These are phyloP conservation scores for Aspergillus ochraceoroseus DNA, from an alignment of 2,329 filamentous ascomycete genomes.

Conservation along the genomic window DNA sequence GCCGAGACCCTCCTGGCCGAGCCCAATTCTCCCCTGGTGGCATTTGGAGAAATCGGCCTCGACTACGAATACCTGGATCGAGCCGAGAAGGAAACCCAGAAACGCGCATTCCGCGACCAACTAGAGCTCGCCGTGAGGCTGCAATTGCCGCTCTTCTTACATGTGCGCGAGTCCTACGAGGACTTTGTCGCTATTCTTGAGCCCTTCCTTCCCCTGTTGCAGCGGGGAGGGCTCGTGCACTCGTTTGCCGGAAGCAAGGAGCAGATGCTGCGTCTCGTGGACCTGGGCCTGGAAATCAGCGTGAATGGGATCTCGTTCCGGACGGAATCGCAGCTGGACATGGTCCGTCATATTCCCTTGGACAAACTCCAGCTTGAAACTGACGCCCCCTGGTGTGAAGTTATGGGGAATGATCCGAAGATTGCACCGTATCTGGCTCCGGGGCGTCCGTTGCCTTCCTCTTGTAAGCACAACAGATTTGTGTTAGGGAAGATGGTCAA, in stretches of 20 bases:
- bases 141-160: slow-evolving; percentile 34
- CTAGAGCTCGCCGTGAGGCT: slow-evolving; percentile 39
- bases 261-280: slow-evolving; percentile 41
- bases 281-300: slow-evolving; percentile 43
- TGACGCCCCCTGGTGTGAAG: slow-evolving; percentile 49
- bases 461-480: slow-evolving; percentile 51
- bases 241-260: slow-evolving; percentile 71
- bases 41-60: slow-evolving; percentile 50
- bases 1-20: slow-evolving; percentile 21
- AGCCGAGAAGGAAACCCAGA: slow-evolving; percentile 42
- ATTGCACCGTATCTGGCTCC: slow-evolving; percentile 42
- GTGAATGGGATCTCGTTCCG: slow-evolving; percentile 51
- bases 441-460: slow-evolving; percentile 36
- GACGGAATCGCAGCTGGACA: slow-evolving; percentile 38
- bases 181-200: slow-evolving; percentile 44
- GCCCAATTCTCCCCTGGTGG: slow-evolving; percentile 35
- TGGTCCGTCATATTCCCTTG: slow-evolving; percentile 43
- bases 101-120: slow-evolving; percentile 41
- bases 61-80: slow-evolving; percentile 48
- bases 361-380: slow-evolving; percentile 46
- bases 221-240: slow-evolving; percentile 66
- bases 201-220: slow-evolving; percentile 38
- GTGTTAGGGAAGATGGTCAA: slow-evolving; percentile 47
- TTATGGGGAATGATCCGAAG: slow-evolving; percentile 37
- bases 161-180: slow-evolving; percentile 40